phyloP scores from a whole-genome alignment of 2,329 filamentous ascomycete genomes.

The Botrytis fragariae region DNA sequence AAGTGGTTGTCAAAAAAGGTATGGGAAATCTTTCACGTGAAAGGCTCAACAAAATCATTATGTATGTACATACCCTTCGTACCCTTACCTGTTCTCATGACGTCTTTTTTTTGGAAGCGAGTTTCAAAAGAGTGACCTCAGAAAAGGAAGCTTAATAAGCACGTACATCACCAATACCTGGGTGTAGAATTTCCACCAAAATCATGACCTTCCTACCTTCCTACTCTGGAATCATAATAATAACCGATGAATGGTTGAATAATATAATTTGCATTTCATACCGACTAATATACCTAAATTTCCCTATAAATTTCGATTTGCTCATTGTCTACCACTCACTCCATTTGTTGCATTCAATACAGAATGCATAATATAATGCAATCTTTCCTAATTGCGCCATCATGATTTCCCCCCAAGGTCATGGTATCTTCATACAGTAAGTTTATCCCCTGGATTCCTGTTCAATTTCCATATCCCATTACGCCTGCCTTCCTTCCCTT shows the following conservation, averaged over 20 bases:
- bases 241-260: background rate
- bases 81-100: constrained; percentile 22
- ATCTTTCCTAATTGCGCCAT: constrained; percentile 15
- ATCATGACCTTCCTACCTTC: background rate
- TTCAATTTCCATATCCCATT: constrained; percentile 17
- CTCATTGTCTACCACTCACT: background rate
- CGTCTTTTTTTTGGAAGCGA: constrained; percentile 18
- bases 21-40: constrained; percentile 14
- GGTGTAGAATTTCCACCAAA: background rate
- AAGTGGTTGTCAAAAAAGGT: background rate
- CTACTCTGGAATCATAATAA: background rate
- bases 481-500: constrained; percentile 8
- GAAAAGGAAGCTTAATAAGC: background rate
- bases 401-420: constrained; percentile 8
- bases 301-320: background rate
- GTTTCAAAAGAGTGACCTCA: background rate
- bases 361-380: constrained; percentile 15
- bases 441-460: background rate
- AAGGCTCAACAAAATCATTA: background rate
- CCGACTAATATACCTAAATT: background rate
- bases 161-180: background rate
- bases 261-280: background rate
- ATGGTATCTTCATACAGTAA: constrained; percentile 17
- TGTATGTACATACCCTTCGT: background rate
- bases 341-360: constrained; percentile 2